Evolutionary conservation across 2,329 filamentous ascomycete genomes (phyloP).

Genomic region (Diaporthe citriasiana): DNA sequence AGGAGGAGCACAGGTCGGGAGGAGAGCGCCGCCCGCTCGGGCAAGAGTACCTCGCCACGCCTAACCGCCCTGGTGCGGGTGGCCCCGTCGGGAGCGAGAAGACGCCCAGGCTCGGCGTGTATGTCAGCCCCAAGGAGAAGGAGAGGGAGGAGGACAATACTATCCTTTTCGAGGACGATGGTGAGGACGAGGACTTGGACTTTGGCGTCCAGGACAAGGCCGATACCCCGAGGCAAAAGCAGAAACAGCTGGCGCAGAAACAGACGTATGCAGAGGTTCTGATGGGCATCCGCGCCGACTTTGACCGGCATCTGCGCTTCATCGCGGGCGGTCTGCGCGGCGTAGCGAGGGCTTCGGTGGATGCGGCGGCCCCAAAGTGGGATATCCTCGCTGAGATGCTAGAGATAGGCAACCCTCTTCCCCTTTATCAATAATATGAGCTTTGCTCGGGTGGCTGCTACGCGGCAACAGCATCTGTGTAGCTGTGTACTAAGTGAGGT

Average conservation of each 20-base stretch:
- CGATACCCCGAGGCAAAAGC: constrained; percentile 5
- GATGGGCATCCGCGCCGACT: constrained; percentile 70
- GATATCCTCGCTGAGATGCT: constrained; percentile 86
- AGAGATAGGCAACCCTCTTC: constrained; percentile 62
- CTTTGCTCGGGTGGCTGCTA: background rate
- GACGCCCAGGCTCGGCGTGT: constrained; percentile 35
- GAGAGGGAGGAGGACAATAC: constrained; percentile 46
- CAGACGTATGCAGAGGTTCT: constrained; percentile 68
- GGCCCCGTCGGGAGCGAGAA: constrained; percentile 45
- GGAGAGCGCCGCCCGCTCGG: constrained; percentile 51
- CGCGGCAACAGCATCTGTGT: background rate
- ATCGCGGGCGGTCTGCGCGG: constrained; percentile 80
- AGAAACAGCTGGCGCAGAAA: constrained; percentile 37
- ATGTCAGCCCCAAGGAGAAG: constrained; percentile 49
- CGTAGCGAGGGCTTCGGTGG: constrained; percentile 80
- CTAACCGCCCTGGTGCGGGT: constrained; percentile 42
- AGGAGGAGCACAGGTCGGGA: constrained; percentile 49
- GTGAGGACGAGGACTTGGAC: constrained; percentile 53
- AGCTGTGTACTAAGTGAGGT: background rate
- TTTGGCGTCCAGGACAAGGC: constrained; percentile 51
- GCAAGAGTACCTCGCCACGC: constrained; percentile 23
- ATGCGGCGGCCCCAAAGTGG: constrained; percentile 74
- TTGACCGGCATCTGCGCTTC: constrained; percentile 77
- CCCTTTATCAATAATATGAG: background rate
- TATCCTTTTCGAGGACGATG: constrained; percentile 44